phyloP scores from a whole-genome alignment of 2,329 filamentous ascomycete species.

The Colletotrichum incanum region DNA sequence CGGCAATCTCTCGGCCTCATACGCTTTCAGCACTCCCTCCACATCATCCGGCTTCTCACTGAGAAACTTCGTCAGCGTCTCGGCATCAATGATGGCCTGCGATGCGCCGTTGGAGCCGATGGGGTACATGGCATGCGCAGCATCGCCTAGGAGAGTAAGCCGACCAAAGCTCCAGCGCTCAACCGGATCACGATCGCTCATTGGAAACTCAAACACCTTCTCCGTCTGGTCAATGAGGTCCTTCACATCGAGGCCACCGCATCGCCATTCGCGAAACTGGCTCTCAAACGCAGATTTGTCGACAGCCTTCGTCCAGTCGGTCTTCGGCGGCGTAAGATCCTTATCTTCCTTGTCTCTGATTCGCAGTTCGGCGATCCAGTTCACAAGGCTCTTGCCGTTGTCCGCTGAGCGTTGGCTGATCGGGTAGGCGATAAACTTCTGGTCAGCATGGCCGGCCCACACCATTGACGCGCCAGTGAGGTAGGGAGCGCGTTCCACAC shows the following conservation, averaged over 20 bases:
- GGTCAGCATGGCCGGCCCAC: slow-evolving; percentile 36
- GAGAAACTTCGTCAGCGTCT: slow-evolving; percentile 21
- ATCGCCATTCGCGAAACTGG: slow-evolving; percentile 20
- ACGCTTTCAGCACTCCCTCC: slow-evolving; percentile 14
- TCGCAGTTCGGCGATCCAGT: slow-evolving; percentile 37
- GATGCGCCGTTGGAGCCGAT: slow-evolving; percentile 45
- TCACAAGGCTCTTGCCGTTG: slow-evolving; percentile 28
- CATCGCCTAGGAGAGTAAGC: slow-evolving; percentile 43
- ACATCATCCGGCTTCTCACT: slow-evolving; percentile 8
- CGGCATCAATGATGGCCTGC: slow-evolving; percentile 32
- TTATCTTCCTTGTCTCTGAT: slow-evolving; percentile 21
- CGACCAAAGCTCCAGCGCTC: slow-evolving; percentile 44
- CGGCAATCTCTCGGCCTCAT: slow-evolving; percentile 25
- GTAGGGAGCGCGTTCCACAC: slow-evolving; percentile 26
- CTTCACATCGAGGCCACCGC: slow-evolving; percentile 24
- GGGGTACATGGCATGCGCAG: slow-evolving; percentile 44
- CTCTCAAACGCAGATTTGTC: slow-evolving; percentile 30
- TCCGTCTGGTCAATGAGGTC: slow-evolving; percentile 27
- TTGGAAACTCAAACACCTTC: slow-evolving; percentile 37
- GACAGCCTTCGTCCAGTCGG: slow-evolving; percentile 30
- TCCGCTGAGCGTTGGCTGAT: slow-evolving; percentile 31
- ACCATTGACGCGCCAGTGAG: slow-evolving; percentile 35
- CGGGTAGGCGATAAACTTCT: slow-evolving; percentile 37
- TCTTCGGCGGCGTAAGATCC: slow-evolving; percentile 25
- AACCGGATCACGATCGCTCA: slow-evolving; percentile 42